Conservation (phyloP, 202 grass and related monocot species). For the Elaeis oleifera region DNA sequence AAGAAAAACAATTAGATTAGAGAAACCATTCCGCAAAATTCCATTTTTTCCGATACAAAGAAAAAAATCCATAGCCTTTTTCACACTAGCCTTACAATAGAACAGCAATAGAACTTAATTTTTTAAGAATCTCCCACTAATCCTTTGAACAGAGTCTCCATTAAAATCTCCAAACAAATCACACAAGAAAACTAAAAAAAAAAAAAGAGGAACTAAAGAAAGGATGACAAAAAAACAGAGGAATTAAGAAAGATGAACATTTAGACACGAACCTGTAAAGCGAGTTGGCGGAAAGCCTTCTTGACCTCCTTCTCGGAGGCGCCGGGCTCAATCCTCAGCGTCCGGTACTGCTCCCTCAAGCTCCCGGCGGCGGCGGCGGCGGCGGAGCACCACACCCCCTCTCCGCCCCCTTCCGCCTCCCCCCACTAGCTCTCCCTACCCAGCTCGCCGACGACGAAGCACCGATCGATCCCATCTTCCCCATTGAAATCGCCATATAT, state of each 20-base stretch:
- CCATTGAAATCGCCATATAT: background rate
- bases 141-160: no score
- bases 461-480: constrained; percentile 3
- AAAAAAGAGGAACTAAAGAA: no score
- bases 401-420: background rate
- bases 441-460: constrained; percentile 7
- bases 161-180: no score
- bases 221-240: background rate
- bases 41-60: no score
- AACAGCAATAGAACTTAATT: no score
- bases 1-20: no score
- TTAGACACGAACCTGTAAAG: constrained; percentile 41
- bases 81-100: no score
- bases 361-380: constrained; percentile 2
- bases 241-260: background rate
- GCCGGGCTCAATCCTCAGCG: constrained; percentile 46
- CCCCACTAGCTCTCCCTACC: constrained; percentile 1
- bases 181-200: no score
- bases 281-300: constrained; percentile 69
- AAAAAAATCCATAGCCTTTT: no score
- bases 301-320: constrained; percentile 70
- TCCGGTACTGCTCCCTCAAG: constrained; percentile 51
- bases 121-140: no score
- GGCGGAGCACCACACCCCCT: constrained; percentile 1
- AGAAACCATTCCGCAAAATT: no score